Evolutionary conservation across 2,329 filamentous ascomycete genomes (phyloP).

Genomic region (Grosmannia clavigera): DNA sequence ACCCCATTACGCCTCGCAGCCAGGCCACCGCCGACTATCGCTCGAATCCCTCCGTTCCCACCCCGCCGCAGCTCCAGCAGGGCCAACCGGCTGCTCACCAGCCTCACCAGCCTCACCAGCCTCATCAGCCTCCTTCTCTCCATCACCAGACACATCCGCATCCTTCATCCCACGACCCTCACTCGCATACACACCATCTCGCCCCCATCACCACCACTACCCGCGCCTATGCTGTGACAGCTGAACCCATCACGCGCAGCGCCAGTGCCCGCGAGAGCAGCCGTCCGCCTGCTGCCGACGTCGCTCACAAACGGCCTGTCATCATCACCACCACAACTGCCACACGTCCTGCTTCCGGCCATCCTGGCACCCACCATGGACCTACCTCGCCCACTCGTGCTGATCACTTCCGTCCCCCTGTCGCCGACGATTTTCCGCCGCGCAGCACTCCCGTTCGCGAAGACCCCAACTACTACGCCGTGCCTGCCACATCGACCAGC

Average conservation of each 20-base stretch:
- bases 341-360: slow-evolving; percentile 10
- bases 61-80: slow-evolving; percentile 10
- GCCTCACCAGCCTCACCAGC: background rate
- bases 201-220: slow-evolving; percentile 25
- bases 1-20: slow-evolving; percentile 7
- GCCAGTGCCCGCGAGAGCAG: slow-evolving; percentile 35
- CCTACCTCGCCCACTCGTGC: slow-evolving; percentile 25
- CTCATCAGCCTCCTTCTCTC: background rate
- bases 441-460: slow-evolving; percentile 39
- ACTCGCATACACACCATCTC: slow-evolving; percentile 6
- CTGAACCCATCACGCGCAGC: slow-evolving; percentile 36
- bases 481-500: slow-evolving; percentile 42
- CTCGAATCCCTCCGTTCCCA: slow-evolving; percentile 8
- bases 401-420: slow-evolving; percentile 19
- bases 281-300: slow-evolving; percentile 40
- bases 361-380: background rate
- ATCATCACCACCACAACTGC: slow-evolving; percentile 43
- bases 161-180: background rate
- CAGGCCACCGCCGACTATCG: slow-evolving; percentile 8
- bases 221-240: slow-evolving; percentile 40
- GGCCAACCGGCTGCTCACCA: background rate
- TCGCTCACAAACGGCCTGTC: slow-evolving; percentile 36
- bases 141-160: background rate
- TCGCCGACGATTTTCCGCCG: slow-evolving; percentile 31
- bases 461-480: slow-evolving; percentile 36